A percentile compares a stretch with the other conserved stretches of the same genome.
Evolutionary conservation across 306 rosid species (phyloP).

Genomic region (Hylodesmum podocarpum): DNA sequence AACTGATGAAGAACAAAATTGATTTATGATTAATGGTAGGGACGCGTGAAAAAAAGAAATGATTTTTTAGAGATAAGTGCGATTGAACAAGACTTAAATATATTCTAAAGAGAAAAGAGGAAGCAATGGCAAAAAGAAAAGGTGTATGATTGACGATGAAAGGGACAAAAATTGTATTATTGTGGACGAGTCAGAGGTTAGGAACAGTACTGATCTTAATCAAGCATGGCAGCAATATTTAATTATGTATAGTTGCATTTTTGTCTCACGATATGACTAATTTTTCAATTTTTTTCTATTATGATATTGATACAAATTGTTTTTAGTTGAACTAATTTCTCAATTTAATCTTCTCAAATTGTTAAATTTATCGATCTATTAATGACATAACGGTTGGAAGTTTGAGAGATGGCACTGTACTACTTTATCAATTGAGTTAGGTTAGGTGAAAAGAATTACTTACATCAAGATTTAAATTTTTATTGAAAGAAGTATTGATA

Average conservation of each 20-base stretch:
- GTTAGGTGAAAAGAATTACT: no score
- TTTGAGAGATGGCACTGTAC: no score
- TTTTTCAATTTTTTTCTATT: no score
- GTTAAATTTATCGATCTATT: background rate
- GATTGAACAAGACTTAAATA: background rate
- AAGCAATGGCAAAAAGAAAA: background rate
- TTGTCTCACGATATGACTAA: background rate
- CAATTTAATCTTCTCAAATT: background rate
- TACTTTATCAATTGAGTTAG: no score
- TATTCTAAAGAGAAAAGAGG: background rate
- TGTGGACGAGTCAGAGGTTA: background rate
- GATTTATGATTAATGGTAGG: conserved; percentile 16
- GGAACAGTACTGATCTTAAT: background rate
- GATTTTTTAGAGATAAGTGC: background rate
- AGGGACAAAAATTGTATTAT: background rate
- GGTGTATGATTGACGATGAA: conserved; percentile 17
- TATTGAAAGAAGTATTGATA: no score
- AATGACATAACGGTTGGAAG: no score
- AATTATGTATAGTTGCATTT: background rate
- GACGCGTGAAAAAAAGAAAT: background rate
- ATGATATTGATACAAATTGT: no score
- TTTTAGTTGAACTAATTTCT: no score
- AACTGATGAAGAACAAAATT: background rate
- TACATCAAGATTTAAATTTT: no score
- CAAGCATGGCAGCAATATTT: background rate